Evolutionary conservation across 2,329 filamentous ascomycete species (phyloP).

Genomic region (Paecilomyces dactylethromorphus): DNA sequence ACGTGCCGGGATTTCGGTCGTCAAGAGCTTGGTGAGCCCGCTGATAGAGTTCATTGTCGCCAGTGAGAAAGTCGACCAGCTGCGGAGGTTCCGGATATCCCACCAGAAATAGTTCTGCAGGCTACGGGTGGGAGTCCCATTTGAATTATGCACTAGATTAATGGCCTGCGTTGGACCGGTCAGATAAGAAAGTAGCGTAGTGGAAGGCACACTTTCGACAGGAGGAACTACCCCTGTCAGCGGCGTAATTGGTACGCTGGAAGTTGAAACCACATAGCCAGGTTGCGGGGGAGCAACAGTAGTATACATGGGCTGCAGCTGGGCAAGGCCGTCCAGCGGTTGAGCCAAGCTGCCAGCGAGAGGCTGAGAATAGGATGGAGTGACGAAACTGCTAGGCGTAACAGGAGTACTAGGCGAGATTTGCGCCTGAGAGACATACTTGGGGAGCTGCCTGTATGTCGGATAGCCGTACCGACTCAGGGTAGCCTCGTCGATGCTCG

Average conservation of each 20-base stretch:
- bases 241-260: slow-evolving; percentile 21
- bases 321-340: slow-evolving; percentile 23
- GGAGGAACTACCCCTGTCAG: slow-evolving; percentile 15
- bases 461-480: slow-evolving; percentile 71
- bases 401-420: slow-evolving; percentile 33
- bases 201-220: slow-evolving; percentile 37
- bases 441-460: slow-evolving; percentile 72
- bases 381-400: slow-evolving; percentile 34
- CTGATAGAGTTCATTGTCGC: slow-evolving; percentile 65
- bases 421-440: slow-evolving; percentile 43
- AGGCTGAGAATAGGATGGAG: slow-evolving; percentile 25
- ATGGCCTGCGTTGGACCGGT: slow-evolving; percentile 74
- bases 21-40: slow-evolving; percentile 65
- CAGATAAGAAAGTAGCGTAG: slow-evolving; percentile 71
- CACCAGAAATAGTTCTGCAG: slow-evolving; percentile 85
- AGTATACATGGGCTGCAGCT: slow-evolving; percentile 34
- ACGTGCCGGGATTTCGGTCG: slow-evolving; percentile 53
- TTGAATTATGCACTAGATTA: slow-evolving; percentile 71
- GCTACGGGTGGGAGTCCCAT: slow-evolving; percentile 59
- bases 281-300: slow-evolving; percentile 21
- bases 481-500: slow-evolving; percentile 59
- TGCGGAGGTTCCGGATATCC: slow-evolving; percentile 81
- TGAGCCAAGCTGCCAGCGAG: slow-evolving; percentile 27
- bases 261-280: slow-evolving; percentile 14
- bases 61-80: slow-evolving; percentile 75